Conservation (phyloP, 371 early-diverging fungal species). For the Rhizomucor miehei region DNA sequence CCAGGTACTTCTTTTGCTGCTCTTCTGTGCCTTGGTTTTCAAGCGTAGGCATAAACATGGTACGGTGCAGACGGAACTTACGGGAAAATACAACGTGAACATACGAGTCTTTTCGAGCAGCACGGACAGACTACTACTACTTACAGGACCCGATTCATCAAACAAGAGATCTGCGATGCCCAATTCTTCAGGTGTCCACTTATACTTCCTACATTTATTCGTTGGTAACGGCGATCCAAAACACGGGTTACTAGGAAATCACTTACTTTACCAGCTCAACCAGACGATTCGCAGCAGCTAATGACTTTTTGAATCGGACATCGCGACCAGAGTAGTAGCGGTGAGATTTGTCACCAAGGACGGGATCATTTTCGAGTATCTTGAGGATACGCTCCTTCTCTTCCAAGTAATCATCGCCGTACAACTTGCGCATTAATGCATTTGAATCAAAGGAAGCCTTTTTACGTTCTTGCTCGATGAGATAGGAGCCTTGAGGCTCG, state of each 20-base stretch:
- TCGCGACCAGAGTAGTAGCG: slow-evolving; percentile 55
- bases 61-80: slow-evolving; percentile 53
- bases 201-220: slow-evolving; percentile 30
- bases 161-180: slow-evolving; percentile 51
- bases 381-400: slow-evolving; percentile 38
- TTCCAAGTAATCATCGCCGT: slow-evolving; percentile 37
- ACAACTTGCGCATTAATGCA: slow-evolving; percentile 38
- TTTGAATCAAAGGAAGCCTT: slow-evolving; percentile 35
- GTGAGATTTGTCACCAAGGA: slow-evolving; percentile 52
- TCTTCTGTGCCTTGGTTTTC: slow-evolving; percentile 66
- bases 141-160: slow-evolving; percentile 58
- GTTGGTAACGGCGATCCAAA: neutral
- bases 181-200: slow-evolving; percentile 54
- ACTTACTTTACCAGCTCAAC: slow-evolving; percentile 47
- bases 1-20: slow-evolving; percentile 59
- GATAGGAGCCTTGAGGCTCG: slow-evolving; percentile 48
- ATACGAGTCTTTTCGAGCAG: neutral
- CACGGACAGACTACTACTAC: neutral
- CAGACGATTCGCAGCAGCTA: slow-evolving; percentile 48
- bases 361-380: slow-evolving; percentile 52
- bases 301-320: slow-evolving; percentile 45
- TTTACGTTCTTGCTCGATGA: slow-evolving; percentile 41
- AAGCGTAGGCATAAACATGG: slow-evolving; percentile 74
- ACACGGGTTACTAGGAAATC: neutral
- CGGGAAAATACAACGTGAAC: slow-evolving; percentile 1